A percentile compares a stretch with the other conserved stretches of the same genome.
These are phyloP conservation scores for Phytophthora colocasiae DNA, from an alignment of 352 stramenopile species.

Conservation along the genomic window DNA sequence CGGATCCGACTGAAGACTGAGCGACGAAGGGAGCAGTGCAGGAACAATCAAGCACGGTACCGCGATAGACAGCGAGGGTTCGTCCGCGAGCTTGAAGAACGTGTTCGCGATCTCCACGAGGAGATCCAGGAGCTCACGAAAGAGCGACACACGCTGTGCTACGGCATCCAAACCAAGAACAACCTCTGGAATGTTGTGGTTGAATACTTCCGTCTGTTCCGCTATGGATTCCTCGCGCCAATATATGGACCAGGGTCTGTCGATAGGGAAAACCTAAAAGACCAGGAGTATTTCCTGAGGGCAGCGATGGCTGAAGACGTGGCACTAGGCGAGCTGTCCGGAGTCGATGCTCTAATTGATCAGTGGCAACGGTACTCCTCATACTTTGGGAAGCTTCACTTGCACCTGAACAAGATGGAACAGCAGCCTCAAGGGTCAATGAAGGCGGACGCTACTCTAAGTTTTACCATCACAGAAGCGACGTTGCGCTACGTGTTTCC, in stretches of 20 bases:
- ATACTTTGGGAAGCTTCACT: constrained; percentile 27
- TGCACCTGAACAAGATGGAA: constrained; percentile 37
- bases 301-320: constrained; percentile 29
- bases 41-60: constrained; percentile 52
- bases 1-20: constrained; percentile 45
- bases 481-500: constrained; percentile 24
- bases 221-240: constrained; percentile 16
- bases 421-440: constrained; percentile 8
- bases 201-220: constrained; percentile 32
- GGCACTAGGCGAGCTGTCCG: constrained; percentile 19
- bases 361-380: constrained; percentile 44
- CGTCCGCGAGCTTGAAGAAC: constrained; percentile 22
- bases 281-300: constrained; percentile 32
- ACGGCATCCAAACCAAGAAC: constrained; percentile 19
- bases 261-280: neutral
- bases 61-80: constrained; percentile 41
- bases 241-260: neutral
- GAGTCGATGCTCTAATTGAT: constrained; percentile 20
- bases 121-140: constrained; percentile 27
- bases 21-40: constrained; percentile 49
- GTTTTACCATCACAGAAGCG: constrained; percentile 21
- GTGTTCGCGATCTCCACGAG: constrained; percentile 24
- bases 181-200: constrained; percentile 20
- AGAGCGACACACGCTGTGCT: constrained; percentile 14
- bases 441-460: constrained; percentile 9